These are phyloP conservation scores for Vigna hirtella DNA, from an alignment of 306 rosid species.

Conservation along the genomic window DNA sequence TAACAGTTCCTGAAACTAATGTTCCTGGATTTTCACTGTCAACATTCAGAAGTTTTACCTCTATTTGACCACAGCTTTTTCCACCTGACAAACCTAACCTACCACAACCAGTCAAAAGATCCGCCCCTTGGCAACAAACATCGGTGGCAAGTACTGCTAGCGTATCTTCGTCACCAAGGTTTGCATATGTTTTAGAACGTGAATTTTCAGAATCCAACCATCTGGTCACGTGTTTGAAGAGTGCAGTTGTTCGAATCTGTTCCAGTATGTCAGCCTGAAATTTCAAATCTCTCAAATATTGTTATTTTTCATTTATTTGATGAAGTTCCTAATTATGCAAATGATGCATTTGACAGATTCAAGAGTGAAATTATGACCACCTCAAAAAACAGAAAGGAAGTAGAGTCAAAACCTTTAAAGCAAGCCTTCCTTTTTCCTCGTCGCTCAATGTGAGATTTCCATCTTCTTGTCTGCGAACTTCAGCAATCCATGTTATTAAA, in stretches of 20 bases:
- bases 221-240: slow-evolving; percentile 61
- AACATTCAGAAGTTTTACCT: slow-evolving; percentile 54
- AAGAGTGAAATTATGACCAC: slow-evolving; percentile 22
- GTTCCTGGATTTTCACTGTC: slow-evolving; percentile 59
- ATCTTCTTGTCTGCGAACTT: slow-evolving; percentile 92
- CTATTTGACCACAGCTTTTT: slow-evolving; percentile 58
- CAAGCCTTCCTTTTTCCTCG: slow-evolving; percentile 86
- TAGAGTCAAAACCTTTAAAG: slow-evolving; percentile 67
- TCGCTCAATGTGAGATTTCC: slow-evolving; percentile 71
- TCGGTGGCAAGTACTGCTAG: slow-evolving; percentile 63
- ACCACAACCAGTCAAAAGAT: slow-evolving; percentile 54
- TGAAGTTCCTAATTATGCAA: slow-evolving; percentile 16
- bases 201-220: slow-evolving; percentile 66
- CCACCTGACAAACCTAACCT: slow-evolving; percentile 39
- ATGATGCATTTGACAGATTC: slow-evolving; percentile 18
- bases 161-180: slow-evolving; percentile 42
- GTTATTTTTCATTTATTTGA: slow-evolving; percentile 32
- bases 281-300: slow-evolving; percentile 43
- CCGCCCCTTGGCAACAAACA: slow-evolving; percentile 78
- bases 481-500: slow-evolving; percentile 87
- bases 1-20: slow-evolving; percentile 76
- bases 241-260: slow-evolving; percentile 68
- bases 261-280: slow-evolving; percentile 83
- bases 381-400: slow-evolving; percentile 9
- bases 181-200: slow-evolving; percentile 44